Conservation (phyloP, 495 filamentous ascomycete genomes). For the Penicillium tannophilum region DNA sequence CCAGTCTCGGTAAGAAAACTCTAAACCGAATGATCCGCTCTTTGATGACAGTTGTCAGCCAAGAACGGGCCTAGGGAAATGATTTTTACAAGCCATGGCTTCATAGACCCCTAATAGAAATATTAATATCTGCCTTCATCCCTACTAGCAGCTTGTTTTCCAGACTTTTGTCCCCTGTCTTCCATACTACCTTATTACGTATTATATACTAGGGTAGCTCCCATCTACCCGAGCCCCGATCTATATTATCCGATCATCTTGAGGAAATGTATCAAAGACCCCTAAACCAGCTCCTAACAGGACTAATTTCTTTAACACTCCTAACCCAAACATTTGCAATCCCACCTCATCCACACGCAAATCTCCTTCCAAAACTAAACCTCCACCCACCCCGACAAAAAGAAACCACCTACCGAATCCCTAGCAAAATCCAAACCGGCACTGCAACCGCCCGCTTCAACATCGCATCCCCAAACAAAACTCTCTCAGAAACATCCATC, state of each 20-base stretch:
- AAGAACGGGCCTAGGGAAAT: not conserved
- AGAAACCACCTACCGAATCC: slow-evolving; percentile 12
- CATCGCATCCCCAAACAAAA: slow-evolving; percentile 5
- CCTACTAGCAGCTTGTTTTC: not conserved
- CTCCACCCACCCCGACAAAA: not conserved
- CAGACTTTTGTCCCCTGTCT: not conserved
- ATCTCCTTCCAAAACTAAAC: not conserved
- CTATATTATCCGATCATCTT: not conserved
- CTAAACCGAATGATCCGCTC: not conserved
- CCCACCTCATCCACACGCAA: not conserved
- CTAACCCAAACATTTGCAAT: not conserved
- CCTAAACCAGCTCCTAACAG: no score
- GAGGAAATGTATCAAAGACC: no score
- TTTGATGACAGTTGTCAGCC: not conserved
- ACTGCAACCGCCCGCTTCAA: slow-evolving; percentile 14
- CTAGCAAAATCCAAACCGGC: slow-evolving; percentile 17
- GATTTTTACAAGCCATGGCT: not conserved
- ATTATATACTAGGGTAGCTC: no score
- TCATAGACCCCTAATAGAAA: not conserved
- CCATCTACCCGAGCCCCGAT: not conserved
- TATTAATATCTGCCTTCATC: not conserved
- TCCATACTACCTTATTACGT: not conserved
- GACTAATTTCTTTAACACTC: no score
- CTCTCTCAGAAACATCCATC: slow-evolving; percentile 1
- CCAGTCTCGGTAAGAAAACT: not conserved